Percentiles rank a stretch among this genome's conserved stretches.
These are phyloP conservation scores for Macrophomina pseudophaseolina DNA, from an alignment of 2,329 filamentous ascomycete genomes.

Conservation along the genomic window DNA sequence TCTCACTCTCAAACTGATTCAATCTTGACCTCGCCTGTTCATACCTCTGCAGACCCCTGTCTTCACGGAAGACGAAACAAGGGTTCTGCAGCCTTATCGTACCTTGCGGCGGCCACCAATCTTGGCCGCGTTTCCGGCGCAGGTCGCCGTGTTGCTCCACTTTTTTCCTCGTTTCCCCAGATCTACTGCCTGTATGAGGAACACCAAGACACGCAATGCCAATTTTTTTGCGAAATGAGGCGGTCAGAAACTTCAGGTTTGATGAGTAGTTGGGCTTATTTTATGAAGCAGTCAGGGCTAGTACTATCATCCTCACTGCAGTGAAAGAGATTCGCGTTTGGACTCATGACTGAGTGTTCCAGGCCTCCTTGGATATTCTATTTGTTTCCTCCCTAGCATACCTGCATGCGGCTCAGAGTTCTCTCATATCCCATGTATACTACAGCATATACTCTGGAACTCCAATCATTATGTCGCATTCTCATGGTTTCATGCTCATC, in stretches of 20 bases:
- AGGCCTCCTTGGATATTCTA: too few relatives aligned
- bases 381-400: too few relatives aligned
- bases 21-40: background rate
- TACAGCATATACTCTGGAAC: too few relatives aligned
- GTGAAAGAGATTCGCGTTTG: too few relatives aligned
- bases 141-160: slow-evolving; percentile 3
- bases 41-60: background rate
- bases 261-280: background rate
- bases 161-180: slow-evolving; percentile 1
- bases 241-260: background rate
- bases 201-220: background rate
- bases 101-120: background rate
- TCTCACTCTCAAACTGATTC: background rate
- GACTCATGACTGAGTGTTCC: too few relatives aligned
- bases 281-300: background rate
- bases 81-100: slow-evolving; percentile 10
- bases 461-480: too few relatives aligned
- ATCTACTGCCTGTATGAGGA: background rate
- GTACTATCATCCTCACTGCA: too few relatives aligned
- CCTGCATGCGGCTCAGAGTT: too few relatives aligned
- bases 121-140: slow-evolving; percentile 8
- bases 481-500: too few relatives aligned
- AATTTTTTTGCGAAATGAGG: background rate
- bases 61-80: background rate
- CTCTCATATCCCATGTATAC: too few relatives aligned